Base-by-base conservation (phyloP, 2,329 filamentous ascomycete species). In the Sclerotinia sclerotiorum region DNA sequence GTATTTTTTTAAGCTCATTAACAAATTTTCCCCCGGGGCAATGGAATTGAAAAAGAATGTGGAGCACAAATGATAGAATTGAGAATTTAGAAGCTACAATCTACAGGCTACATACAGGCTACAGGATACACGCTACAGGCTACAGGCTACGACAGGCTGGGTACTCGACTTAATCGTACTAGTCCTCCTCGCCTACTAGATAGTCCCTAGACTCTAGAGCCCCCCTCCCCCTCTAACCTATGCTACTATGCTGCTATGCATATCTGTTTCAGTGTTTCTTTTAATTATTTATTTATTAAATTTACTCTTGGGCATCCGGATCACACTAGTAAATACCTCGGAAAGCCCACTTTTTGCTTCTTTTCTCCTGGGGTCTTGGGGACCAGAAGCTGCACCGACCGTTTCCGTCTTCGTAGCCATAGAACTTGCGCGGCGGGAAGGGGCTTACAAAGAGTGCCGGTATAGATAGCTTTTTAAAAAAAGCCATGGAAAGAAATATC, bases 381-480 rank as follows among this genome's bases (percentile, higher is more conserved):
- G 17, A 57, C 32, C 39, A 32, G 39, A 56, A n/a, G n/a, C 15
- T 39, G 55, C 55, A 57, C n/a, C 35, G 55, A 27, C 55, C 55
- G 54, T 56, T 39, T 61, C 27, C 27, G 19, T 48, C 42, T 15
- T 61, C 44, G n/a, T 46, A 17, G 52, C 52, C 42, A 49, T 48
- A n/a, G 48, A 58, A 15, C 42, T 65, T 52, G 44, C 57, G 42
- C 63, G 52, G 27, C 63, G 42, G n/a, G 52, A 65, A 57, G 42
- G 24, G 35, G 39, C 44, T 48, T 21, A 57, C 57, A 56, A 52
- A 39, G 35, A 39, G 11, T 39, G 13, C 35, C 35, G 11, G 35
- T 39, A 39, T 39, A 13, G 35, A 39, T 39, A 13, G 11, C 35
- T 48, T 52, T 21, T 63, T 5, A 27, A 27, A 13, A 24, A 8